A percentile compares a stretch with the other conserved stretches of the same genome.
Evolutionary conservation across 2,329 filamentous ascomycete genomes (phyloP).

Genomic region (Phoma herbarum): DNA sequence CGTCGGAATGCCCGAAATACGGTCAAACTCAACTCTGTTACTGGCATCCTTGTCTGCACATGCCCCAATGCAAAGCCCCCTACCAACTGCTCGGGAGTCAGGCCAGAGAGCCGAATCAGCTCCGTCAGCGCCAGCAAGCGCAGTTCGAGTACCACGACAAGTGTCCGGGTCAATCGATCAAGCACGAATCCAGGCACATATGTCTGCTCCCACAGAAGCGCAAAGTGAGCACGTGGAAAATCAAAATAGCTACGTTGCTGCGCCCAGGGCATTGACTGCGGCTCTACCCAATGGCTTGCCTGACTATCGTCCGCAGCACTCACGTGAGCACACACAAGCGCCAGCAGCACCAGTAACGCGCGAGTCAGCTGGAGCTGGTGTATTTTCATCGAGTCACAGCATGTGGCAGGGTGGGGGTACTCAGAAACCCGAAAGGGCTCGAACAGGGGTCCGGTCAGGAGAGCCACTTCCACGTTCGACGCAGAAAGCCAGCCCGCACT

Average conservation of each 20-base stretch:
- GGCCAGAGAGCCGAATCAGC: not conserved
- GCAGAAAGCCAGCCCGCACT: not conserved
- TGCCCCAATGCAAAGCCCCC: not conserved
- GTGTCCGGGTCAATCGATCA: not conserved
- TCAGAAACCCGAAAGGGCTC: conserved; percentile 4
- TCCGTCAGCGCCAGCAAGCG: not conserved
- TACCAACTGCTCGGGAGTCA: not conserved
- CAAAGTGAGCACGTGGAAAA: conserved; percentile 21
- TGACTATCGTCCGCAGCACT: not conserved
- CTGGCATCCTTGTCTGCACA: not conserved
- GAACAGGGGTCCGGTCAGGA: no score
- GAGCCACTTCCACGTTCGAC: not conserved
- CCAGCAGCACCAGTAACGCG: not conserved
- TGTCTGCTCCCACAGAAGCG: conserved; percentile 13
- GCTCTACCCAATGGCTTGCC: not conserved
- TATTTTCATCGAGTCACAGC: conserved; percentile 4
- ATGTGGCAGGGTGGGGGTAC: conserved; percentile 13
- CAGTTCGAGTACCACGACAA: not conserved
- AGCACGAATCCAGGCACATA: not conserved
- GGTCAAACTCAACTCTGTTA: no score
- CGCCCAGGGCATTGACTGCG: not conserved
- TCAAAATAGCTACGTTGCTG: conserved; percentile 16
- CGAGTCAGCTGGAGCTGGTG: not conserved
- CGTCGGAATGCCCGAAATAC: not conserved
- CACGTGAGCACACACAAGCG: not conserved